These are phyloP conservation scores for Bassia scoparia DNA, from an alignment of 148 eudicot species.

Conservation along the genomic window DNA sequence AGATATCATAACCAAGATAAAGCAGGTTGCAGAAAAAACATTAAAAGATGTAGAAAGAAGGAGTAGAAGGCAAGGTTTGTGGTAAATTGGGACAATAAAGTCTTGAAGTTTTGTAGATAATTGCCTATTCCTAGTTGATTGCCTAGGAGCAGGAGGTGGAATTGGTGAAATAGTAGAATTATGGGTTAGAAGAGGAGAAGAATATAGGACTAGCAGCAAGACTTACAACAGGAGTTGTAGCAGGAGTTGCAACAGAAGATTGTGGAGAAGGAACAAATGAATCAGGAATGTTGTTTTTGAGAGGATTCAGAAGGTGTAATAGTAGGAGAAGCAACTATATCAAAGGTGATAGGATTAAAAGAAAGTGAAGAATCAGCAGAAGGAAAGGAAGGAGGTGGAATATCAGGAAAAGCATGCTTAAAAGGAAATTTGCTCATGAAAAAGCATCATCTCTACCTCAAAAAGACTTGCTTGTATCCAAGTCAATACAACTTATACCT, in stretches of 20 bases:
- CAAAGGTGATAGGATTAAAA: no score
- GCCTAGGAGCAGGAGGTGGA: no score
- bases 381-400: no score
- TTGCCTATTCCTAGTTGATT: no score
- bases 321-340: no score
- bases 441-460: not conserved
- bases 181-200: not conserved
- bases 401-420: no score
- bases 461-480: slow-evolving; percentile 1
- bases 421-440: not conserved
- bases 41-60: not conserved
- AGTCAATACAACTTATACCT: no score
- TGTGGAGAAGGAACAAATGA: not conserved
- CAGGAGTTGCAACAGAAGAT: not conserved
- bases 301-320: not conserved
- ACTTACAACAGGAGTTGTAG: no score
- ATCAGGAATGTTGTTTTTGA: not conserved
- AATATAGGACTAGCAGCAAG: not conserved
- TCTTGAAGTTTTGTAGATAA: no score
- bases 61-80: not conserved
- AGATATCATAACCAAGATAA: not conserved
- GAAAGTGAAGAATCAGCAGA: not conserved
- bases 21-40: not conserved
- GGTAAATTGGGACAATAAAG: not conserved
- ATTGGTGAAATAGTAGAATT: no score